Percentiles rank a stretch among this genome's conserved stretches.
Evolutionary conservation across 371 early-diverging fungal genomes (phyloP).

Genomic region (Basidiobolus meristosporus): DNA sequence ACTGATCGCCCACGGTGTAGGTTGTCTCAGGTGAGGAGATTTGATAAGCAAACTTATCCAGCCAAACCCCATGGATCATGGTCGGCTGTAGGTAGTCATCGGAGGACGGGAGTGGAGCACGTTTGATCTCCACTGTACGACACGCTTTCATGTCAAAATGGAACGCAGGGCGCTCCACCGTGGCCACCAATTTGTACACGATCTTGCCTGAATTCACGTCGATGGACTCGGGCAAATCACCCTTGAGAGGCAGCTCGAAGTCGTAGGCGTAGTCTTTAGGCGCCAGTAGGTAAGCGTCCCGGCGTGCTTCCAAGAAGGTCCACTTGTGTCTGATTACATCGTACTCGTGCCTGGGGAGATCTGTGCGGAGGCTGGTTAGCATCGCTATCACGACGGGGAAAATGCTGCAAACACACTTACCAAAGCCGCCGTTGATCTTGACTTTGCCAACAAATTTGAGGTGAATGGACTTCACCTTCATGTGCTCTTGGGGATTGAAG

Average conservation of each 20-base stretch:
- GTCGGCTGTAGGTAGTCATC: neutral
- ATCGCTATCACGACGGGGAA: too few relatives aligned
- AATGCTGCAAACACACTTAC: neutral
- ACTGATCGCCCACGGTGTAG: conserved; percentile 1
- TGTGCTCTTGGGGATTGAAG: conserved; percentile 1
- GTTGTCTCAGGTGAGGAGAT: conserved; percentile 2
- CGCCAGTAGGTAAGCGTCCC: neutral
- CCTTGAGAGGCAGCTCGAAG: conserved; percentile 25
- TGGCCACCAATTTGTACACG: conserved; percentile 1
- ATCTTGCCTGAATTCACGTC: conserved; percentile 6
- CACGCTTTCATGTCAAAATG: neutral
- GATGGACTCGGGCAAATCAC: conserved; percentile 20
- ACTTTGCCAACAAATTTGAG: conserved; percentile 2
- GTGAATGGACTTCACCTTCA: conserved; percentile 3
- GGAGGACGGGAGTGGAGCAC: neutral
- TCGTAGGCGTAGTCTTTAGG: neutral
- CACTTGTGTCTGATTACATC: conserved; percentile 3
- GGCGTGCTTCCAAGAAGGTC: conserved; percentile 1
- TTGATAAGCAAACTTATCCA: conserved; percentile 2
- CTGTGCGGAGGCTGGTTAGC: too few relatives aligned
- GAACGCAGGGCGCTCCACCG: neutral
- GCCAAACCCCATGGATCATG: neutral
- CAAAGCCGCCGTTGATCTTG: conserved; percentile 2
- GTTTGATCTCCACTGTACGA: neutral
- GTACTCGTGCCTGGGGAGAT: neutral